phyloP scores from a whole-genome alignment of 176 grass and related monocot species.

The Lolium perenne region DNA sequence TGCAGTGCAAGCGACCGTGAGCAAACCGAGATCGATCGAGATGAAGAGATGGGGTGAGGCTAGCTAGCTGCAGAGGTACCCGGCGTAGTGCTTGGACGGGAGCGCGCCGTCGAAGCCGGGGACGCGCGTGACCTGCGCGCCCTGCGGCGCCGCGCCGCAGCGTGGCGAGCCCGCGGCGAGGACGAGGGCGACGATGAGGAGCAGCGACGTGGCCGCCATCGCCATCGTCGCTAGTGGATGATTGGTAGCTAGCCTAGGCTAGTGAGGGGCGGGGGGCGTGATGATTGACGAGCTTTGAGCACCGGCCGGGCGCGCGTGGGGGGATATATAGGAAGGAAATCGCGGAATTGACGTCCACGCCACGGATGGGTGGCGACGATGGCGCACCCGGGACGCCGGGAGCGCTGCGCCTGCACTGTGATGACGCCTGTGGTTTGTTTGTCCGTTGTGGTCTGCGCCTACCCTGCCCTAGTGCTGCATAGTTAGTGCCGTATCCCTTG shows the following conservation, averaged over 20 bases:
- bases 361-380: too few relatives aligned
- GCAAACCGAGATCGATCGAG: too few relatives aligned
- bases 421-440: too few relatives aligned
- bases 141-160: constrained; percentile 23
- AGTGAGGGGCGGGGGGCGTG: background rate
- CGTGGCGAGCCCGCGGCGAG: background rate
- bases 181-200: background rate
- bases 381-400: too few relatives aligned
- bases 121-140: constrained; percentile 33
- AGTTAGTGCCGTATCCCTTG: too few relatives aligned
- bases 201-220: background rate
- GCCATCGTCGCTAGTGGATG: background rate
- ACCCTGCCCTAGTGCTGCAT: too few relatives aligned
- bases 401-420: too few relatives aligned
- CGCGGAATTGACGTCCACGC: background rate
- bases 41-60: too few relatives aligned
- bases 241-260: too few relatives aligned
- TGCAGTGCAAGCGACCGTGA: too few relatives aligned
- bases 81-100: constrained; percentile 63
- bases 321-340: background rate
- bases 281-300: background rate
- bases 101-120: constrained; percentile 48
- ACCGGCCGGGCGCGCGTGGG: background rate
- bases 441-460: too few relatives aligned
- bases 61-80: background rate